Evolutionary conservation across 2,329 filamentous ascomycete genomes (phyloP).

Genomic region (Metarhizium brunneum): DNA sequence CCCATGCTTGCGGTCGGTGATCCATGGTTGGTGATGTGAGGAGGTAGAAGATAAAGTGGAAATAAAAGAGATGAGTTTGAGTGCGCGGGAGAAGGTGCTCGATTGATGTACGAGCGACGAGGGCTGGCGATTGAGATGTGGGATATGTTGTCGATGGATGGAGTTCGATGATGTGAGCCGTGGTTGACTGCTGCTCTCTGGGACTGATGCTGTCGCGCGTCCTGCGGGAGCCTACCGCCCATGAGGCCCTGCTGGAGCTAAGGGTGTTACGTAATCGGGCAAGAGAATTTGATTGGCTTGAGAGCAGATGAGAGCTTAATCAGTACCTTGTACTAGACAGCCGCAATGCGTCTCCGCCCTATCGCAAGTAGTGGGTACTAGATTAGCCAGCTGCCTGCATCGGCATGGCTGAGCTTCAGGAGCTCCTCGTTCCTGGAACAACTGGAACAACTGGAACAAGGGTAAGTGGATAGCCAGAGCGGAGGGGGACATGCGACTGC

Average conservation of each 20-base stretch:
- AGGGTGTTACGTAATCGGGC: constrained; percentile 20
- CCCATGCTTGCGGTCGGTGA: constrained; percentile 65
- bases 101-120: background rate
- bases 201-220: constrained; percentile 21
- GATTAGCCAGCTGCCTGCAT: background rate
- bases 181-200: background rate
- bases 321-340: background rate
- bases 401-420: background rate
- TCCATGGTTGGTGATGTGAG: constrained; percentile 41
- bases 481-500: background rate
- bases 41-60: background rate
- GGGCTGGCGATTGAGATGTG: background rate
- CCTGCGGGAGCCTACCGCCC: constrained; percentile 25
- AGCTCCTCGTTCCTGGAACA: background rate
- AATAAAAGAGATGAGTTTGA: background rate
- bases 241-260: background rate
- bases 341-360: background rate
- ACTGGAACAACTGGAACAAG: background rate
- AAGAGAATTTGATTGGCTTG: constrained; percentile 19
- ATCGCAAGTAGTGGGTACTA: background rate
- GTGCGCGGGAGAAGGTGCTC: background rate
- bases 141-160: constrained; percentile 7
- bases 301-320: background rate
- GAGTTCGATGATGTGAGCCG: constrained; percentile 8
- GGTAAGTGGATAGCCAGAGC: background rate